Evolutionary conservation across 78 protist genomes (phyloP), one percentile per base, ranked within the genome.

Genomic region (Dictyostelium intermedium): DNA sequence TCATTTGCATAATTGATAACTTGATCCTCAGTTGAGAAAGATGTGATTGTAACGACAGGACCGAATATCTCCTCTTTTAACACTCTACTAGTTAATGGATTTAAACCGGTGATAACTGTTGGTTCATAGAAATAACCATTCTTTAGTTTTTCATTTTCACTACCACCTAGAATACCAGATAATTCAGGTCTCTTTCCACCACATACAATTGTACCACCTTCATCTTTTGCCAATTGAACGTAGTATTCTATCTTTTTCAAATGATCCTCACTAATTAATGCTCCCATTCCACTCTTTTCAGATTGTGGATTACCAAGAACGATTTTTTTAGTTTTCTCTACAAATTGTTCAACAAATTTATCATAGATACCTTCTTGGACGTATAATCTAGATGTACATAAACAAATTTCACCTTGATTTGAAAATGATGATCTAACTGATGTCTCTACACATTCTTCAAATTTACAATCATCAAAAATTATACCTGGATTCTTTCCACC

Each of bases 401-500:
- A 89, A 83, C 99, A 98, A 37, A 98, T 97, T 83, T 98, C 86
- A 32, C 85, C 92, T 93, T 91, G 97, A 30, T 91, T 91, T 86
- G 53, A 56, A 66, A 91, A 87, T n/a, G 96, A 73, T 18, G 93
- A 84, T 66, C 91, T 70, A 9, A 96, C 89, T 16, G 89, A 82
- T 30, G 63, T 30, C 1, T 34, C 53, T 9, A 96, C 79, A 80
- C 60, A 77, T 70, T 96, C 92, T 47, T 91, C 95, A 16, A 70
- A 30, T 45, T 85, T 76, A 13, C 79, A 43, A n/a, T 85, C 91
- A 13, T 97, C 97, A 84, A 96, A 97, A 8, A 98, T 81, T 32
- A 98, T 20, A 39, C 60, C 45, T 13, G 99, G 94, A 77, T 97
- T 96, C 92, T 98, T 98, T 18, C 99, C 99, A 34, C 99, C 99